Percentiles rank a stretch among this genome's conserved stretches.
These are phyloP conservation scores for Pouteria campechiana DNA, from an alignment of 179 eudicot species.

Conservation along the genomic window DNA sequence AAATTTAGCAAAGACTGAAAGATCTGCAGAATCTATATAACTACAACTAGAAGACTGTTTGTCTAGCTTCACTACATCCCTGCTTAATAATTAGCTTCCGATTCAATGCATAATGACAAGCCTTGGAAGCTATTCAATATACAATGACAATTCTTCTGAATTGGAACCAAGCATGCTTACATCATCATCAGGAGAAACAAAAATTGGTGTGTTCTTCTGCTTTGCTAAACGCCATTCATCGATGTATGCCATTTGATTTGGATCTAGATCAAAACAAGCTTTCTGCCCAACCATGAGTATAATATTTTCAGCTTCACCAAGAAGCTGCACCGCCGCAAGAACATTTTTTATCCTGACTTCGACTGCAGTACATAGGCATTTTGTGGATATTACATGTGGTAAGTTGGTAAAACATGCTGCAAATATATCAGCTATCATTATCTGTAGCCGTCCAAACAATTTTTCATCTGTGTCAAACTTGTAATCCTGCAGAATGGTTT, in stretches of 20 bases:
- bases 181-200: not conserved
- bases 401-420: conserved; percentile 6
- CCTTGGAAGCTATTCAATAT: too few species aligned
- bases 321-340: conserved; percentile 30
- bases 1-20: too few species aligned
- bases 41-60: too few species aligned
- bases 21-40: too few species aligned
- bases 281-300: conserved; percentile 15
- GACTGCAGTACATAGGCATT: not conserved
- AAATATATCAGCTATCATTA: conserved; percentile 4
- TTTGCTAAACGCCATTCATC: conserved; percentile 27
- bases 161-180: too few species aligned
- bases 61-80: too few species aligned
- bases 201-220: not conserved
- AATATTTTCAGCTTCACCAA: conserved; percentile 30
- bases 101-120: too few species aligned
- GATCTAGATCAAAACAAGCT: conserved; percentile 12
- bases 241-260: conserved; percentile 16
- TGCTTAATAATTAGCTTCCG: too few species aligned
- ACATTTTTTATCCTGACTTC: too few species aligned
- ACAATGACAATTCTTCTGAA: too few species aligned
- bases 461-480: not conserved
- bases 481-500: conserved; percentile 16
- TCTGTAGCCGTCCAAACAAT: not conserved
- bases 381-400: not conserved